Percentiles rank a stretch among this genome's conserved stretches.
Conservation (phyloP, 306 rosid genomes). For the Cicer bijugum region DNA sequence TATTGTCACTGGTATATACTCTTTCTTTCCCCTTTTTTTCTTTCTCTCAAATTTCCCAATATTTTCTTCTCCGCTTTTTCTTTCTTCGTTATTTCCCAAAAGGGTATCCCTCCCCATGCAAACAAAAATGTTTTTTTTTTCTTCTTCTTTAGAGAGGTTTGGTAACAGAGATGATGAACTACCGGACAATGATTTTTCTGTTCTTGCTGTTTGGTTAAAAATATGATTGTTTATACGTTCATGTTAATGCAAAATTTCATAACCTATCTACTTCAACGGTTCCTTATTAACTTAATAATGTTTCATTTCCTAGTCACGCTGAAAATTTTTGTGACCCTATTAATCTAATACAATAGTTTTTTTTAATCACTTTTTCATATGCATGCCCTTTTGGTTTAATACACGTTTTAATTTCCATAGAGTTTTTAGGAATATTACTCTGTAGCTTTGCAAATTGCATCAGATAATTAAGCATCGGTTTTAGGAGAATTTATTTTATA, state of each 20-base stretch:
- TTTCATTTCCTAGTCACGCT: neutral
- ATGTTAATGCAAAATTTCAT: neutral
- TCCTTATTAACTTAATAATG: neutral
- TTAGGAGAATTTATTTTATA: neutral
- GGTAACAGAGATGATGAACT: neutral
- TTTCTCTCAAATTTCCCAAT: neutral
- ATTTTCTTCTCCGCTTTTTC: neutral
- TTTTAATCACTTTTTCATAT: constrained; percentile 5
- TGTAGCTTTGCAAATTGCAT: neutral
- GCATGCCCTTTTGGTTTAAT: constrained; percentile 2
- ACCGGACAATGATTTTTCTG: neutral
- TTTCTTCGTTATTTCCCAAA: neutral
- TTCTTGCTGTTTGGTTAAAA: neutral
- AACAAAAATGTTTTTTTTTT: neutral
- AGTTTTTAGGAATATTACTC: constrained; percentile 6
- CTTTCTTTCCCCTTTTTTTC: too few species aligned
- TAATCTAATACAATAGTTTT: neutral
- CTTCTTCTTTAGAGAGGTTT: neutral
- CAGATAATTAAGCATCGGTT: neutral
- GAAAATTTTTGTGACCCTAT: neutral
- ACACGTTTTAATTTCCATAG: constrained; percentile 21
- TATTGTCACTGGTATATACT: constrained; percentile 72
- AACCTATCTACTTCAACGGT: neutral
- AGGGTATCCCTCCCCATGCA: constrained; percentile 5
- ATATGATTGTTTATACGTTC: neutral